Conservation (phyloP, 164 flowering plant species). For the Nymphaea thermarum region DNA sequence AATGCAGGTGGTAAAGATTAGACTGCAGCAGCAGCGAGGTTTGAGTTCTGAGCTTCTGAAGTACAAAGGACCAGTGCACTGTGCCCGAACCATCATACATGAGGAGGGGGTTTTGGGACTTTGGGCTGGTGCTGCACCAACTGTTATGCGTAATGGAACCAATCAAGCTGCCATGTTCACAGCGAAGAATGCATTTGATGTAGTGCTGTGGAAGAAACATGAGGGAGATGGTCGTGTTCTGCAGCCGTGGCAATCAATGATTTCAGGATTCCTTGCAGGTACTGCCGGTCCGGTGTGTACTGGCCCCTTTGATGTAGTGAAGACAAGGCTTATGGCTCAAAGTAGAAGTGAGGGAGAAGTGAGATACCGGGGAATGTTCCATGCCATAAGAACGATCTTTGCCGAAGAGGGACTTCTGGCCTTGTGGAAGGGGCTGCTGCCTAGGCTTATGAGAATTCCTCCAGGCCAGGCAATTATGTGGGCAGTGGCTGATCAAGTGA, state of each 20-base stretch:
- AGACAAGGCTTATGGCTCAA: constrained; percentile 97
- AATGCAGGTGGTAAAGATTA: constrained; percentile 91
- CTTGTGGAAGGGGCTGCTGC: constrained; percentile 90
- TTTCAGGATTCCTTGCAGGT: constrained; percentile 94
- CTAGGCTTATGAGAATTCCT: constrained; percentile 94
- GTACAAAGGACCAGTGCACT: constrained; percentile 93
- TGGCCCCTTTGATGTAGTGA: constrained; percentile 95
- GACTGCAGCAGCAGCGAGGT: constrained; percentile 90
- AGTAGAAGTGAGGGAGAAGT: constrained; percentile 37
- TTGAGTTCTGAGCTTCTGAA: constrained; percentile 68
- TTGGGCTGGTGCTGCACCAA: constrained; percentile 98
- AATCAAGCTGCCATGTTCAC: constrained; percentile 98
- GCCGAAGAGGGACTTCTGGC: constrained; percentile 84
- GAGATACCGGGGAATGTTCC: constrained; percentile 91
- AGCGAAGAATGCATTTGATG: constrained; percentile 80
- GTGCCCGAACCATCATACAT: constrained; percentile 68
- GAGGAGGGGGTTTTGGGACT: constrained; percentile 90
- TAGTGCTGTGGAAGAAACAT: constrained; percentile 71
- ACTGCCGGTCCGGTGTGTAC: constrained; percentile 96
- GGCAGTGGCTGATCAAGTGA: constrained; percentile 92
- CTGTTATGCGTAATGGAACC: constrained; percentile 97
- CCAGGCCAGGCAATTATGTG: constrained; percentile 99
- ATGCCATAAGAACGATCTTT: constrained; percentile 73
- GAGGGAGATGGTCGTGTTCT: constrained; percentile 89
- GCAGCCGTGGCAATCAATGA: constrained; percentile 96